Base-by-base conservation (phyloP, 148 eudicot species). In the Dysphania ambrosioides region DNA sequence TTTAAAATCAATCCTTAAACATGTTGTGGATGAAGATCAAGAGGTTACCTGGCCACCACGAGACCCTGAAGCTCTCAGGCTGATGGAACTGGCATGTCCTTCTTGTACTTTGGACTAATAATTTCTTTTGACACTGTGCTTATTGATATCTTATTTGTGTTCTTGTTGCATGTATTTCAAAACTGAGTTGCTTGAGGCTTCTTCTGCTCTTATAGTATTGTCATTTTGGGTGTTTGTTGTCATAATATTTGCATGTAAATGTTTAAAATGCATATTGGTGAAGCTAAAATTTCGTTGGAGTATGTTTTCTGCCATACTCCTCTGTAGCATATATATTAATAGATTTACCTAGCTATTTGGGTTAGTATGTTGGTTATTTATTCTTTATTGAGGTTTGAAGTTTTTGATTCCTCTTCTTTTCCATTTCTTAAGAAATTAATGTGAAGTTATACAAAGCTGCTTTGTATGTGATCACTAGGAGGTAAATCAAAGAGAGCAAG, bases 41-140 rank as follows among this genome's bases (percentile, higher is more conserved):
- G 97, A 96, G 81, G 83, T 88, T 58, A 56, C 77, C 62, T 96
- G 99, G 99, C 99, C 99, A 79, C 99, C 97, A 65, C 83, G 87
- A 83, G 89, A 96, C 64, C 94, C 97, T 30, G 78, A 90, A 69
- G 85, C 94, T 78, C 86, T 96, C 36, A 74, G 40, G 78, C 85
- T 81, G 68, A 90, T 92, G 97, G 89, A 96, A 79, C 88, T 82
- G 83, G 99, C 86, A 85, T 42, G 60, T 71, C 35, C 23, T 60
- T 69, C 72, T 42, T 49, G 49, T 42, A 60, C 27, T 16, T 65
- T 53, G 35, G n/a, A 32, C 29, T 65, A 5, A 23, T 13, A 8
- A 58, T 49, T n/a, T 13, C 47, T 49, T n/a, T 41, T 31, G 57
- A 12, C 47, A 24, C 34, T 4, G 24, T 31, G 70, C 44, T 30